Evolutionary conservation across 306 rosid species (phyloP).

Genomic region (Cyclanthera cordifolia): DNA sequence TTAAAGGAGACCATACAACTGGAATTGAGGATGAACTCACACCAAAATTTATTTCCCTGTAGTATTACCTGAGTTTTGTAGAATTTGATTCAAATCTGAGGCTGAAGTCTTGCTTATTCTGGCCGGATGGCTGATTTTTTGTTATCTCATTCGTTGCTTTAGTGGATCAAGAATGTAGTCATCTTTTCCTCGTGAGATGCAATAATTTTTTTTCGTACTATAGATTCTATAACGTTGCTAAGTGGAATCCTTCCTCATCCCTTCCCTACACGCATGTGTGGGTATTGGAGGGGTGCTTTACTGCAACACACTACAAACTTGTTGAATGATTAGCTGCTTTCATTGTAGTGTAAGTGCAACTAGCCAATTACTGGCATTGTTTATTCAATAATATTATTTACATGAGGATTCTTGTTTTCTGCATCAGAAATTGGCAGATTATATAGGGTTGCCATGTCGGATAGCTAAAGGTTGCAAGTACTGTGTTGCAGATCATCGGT

Average conservation of each 20-base stretch:
- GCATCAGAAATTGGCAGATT: slow-evolving; percentile 83
- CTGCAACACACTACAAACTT: neutral
- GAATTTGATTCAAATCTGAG: neutral
- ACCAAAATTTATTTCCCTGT: neutral
- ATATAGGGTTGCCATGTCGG: slow-evolving; percentile 94
- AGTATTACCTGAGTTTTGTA: neutral
- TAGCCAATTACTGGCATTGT: neutral
- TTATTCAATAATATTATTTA: neutral
- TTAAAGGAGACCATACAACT: slow-evolving; percentile 19
- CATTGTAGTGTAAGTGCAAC: neutral
- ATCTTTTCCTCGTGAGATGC: neutral
- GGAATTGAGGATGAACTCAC: slow-evolving; percentile 18
- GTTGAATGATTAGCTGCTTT: neutral
- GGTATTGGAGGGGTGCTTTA: neutral
- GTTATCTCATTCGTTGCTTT: neutral
- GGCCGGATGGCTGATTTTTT: neutral
- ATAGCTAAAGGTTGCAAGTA: slow-evolving; percentile 94
- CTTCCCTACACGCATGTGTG: neutral
- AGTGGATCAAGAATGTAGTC: neutral
- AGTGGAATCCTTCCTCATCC: neutral
- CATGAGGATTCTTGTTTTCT: slow-evolving; percentile 8
- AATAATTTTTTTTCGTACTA: neutral
- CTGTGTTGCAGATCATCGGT: slow-evolving; percentile 84
- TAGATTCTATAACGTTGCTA: neutral
- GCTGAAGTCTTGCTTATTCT: neutral